These are phyloP conservation scores for Arachnomyces sp. DNA, from an alignment of 2,329 filamentous ascomycete species.

Conservation along the genomic window DNA sequence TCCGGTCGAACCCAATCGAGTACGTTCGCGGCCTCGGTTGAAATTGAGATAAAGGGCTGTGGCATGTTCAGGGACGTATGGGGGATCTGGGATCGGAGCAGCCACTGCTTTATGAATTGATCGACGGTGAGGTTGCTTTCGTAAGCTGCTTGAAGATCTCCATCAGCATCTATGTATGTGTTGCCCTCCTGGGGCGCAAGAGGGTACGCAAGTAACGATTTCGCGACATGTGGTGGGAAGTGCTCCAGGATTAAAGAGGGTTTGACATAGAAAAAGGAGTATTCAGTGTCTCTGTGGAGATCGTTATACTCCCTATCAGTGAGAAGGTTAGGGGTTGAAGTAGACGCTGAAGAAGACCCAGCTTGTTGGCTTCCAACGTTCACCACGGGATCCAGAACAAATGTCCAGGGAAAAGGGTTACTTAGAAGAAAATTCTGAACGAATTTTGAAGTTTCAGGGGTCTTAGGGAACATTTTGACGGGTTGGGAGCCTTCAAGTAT, in stretches of 20 bases:
- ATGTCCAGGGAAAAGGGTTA: no score
- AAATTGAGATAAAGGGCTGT: conserved; percentile 14
- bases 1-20: conserved; percentile 28
- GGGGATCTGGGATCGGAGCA: conserved; percentile 21
- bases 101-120: conserved; percentile 37
- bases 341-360: background rate
- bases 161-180: conserved; percentile 11
- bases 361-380: no score
- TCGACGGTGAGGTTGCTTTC: conserved; percentile 36
- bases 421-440: no score
- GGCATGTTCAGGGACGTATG: conserved; percentile 6
- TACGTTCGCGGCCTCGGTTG: conserved; percentile 25
- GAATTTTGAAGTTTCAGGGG: no score
- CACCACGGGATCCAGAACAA: no score
- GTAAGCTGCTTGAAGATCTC: conserved; percentile 20
- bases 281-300: conserved; percentile 6
- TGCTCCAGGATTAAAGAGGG: conserved; percentile 6
- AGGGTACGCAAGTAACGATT: conserved; percentile 6
- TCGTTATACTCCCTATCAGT: conserved; percentile 6
- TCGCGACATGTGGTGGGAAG: conserved; percentile 7
- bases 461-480: no score
- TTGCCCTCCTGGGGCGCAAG: conserved; percentile 10
- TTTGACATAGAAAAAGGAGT: conserved; percentile 8
- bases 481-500: no score
- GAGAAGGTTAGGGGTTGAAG: conserved; percentile 4